Evolutionary conservation across 2,329 filamentous ascomycete genomes (phyloP).

Genomic region (Emergomyces pasteurianus): DNA sequence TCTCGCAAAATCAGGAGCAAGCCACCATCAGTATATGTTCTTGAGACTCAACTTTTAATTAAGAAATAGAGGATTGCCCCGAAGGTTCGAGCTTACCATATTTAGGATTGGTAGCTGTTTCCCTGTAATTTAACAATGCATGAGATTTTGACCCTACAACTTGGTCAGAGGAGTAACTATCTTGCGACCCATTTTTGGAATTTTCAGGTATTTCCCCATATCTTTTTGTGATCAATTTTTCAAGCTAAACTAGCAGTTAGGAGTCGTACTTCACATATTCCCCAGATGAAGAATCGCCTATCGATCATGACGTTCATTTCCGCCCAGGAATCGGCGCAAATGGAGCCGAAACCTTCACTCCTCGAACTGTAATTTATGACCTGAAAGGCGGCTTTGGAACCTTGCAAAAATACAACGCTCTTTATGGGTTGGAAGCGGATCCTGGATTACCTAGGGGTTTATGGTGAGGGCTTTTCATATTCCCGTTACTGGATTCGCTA

Average conservation of each 20-base stretch:
- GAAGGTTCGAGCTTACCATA: background rate
- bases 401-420: constrained; percentile 71
- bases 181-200: constrained; percentile 97
- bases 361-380: constrained; percentile 85
- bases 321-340: constrained; percentile 69
- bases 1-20: background rate
- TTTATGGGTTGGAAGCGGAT: constrained; percentile 54
- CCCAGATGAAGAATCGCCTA: constrained; percentile 49
- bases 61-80: background rate
- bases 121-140: constrained; percentile 51
- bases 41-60: background rate
- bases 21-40: background rate
- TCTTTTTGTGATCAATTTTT: background rate
- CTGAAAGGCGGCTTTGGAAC: constrained; percentile 88
- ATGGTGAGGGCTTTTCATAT: constrained; percentile 26
- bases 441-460: constrained; percentile 26
- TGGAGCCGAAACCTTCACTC: constrained; percentile 83
- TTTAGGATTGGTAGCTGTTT: background rate
- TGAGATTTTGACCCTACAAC: constrained; percentile 87
- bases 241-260: constrained; percentile 32
- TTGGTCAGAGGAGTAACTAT: constrained; percentile 88
- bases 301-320: constrained; percentile 84
- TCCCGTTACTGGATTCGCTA: background rate
- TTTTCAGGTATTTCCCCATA: constrained; percentile 51
- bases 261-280: constrained; percentile 96